Evolutionary conservation across 73 alveolate genomes (phyloP).

Genomic region (Symbiodinium pilosum): DNA sequence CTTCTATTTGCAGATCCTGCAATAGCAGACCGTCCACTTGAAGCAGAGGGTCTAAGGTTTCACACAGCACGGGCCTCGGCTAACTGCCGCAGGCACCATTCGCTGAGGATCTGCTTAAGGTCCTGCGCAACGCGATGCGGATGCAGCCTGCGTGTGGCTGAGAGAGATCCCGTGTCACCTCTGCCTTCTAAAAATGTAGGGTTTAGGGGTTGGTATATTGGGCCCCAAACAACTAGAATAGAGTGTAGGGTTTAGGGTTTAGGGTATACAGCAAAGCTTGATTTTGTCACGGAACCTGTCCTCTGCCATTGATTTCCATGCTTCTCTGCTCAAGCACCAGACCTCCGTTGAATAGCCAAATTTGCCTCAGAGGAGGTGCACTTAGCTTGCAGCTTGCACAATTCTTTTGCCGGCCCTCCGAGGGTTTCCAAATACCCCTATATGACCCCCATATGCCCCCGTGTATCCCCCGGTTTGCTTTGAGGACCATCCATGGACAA

Average conservation of each 20-base stretch:
- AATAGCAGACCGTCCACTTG: too few species aligned
- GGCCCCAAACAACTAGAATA: not conserved
- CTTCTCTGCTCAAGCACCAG: conserved; percentile 27
- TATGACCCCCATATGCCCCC: too few species aligned
- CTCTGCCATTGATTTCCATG: conserved; percentile 48
- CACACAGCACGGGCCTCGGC: conserved; percentile 44
- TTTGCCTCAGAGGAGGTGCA: conserved; percentile 17
- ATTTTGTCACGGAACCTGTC: not conserved
- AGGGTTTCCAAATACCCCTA: not conserved
- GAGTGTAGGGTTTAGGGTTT: not conserved
- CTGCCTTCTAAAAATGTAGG: not conserved
- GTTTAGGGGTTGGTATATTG: too few species aligned
- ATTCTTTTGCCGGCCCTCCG: not conserved
- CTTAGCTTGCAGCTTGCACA: too few species aligned
- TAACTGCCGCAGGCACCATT: conserved; percentile 65
- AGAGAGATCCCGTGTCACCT: too few species aligned
- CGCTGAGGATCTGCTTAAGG: conserved; percentile 45
- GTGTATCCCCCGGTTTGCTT: not conserved
- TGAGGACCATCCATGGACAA: not conserved
- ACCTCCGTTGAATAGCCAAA: conserved; percentile 68
- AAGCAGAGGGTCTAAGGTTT: not conserved
- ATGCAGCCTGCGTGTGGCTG: too few species aligned
- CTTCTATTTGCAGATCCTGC: too few species aligned
- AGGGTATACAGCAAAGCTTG: too few species aligned
- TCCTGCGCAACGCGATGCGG: not conserved